Base-by-base conservation (phyloP, 441 rosid genomes). In the Jatropha multifida region DNA sequence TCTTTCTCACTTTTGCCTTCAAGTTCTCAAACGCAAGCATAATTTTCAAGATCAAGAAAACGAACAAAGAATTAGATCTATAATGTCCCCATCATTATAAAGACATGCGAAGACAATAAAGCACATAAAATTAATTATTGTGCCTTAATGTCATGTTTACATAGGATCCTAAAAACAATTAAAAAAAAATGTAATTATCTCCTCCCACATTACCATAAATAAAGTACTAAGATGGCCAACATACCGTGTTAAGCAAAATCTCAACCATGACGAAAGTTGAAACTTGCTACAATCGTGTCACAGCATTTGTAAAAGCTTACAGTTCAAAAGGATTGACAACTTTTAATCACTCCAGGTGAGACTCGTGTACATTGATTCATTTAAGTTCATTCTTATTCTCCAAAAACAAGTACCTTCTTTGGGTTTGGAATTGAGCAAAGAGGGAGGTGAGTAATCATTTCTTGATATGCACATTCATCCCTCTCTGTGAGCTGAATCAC, bases 381-480 rank as follows among this genome's bases (percentile, higher is more conserved):
- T 37, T 52, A 15, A 52, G 48, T 69, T 32, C 10, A 38, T 79
- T 17, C 44, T 40, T 65, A 32, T 46, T 48, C 51, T 56, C 42
- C 14, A 54, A 12, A 32, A 38, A 13, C 15, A 13, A 60, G 26
- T 65, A 92, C 98, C 96, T 92, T 94, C 83, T 89, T 90, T 0
- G 97, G 98, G 79, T 89, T 89, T 54, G 93, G 84, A 77, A 94
- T 92, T 51, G 98, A 94, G 85, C 96, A 90, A 48, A 94, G 97
- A 0, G 98, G 98, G 76, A 94, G 97, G 77, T 94, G 98, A 77
- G 96, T 83, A 69, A 94, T 94, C 98, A 94, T 94, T 85, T 94
- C 98, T 77, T 94, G 98, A 81, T 94, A 94, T 13, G 98, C 97
- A 79, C 98, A 96, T 83, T 96, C 98, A 75, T 96, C 99, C 80